phyloP scores from a whole-genome alignment of 139 green algal genomes.

The Micromonas pusilla region DNA sequence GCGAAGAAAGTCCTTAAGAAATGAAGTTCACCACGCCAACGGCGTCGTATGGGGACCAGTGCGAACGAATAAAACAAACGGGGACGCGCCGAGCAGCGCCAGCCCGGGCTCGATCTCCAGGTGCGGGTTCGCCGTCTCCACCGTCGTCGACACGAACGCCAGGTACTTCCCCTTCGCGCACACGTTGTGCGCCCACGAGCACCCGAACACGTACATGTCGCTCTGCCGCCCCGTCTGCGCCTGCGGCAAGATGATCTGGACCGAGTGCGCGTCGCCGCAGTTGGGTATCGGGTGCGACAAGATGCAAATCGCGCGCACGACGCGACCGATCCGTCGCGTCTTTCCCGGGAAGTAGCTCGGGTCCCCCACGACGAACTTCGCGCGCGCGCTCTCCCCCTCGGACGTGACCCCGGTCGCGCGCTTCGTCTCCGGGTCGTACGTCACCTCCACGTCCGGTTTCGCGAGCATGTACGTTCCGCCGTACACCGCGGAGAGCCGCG shows the following conservation, averaged over 20 bases:
- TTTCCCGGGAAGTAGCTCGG: constrained; percentile 75
- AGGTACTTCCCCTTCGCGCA: constrained; percentile 84
- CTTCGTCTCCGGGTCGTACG: constrained; percentile 65
- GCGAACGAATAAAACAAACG: no score
- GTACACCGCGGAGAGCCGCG: constrained; percentile 88
- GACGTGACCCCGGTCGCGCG: constrained; percentile 69
- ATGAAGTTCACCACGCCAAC: no score
- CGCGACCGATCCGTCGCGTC: constrained; percentile 45
- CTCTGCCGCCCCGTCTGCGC: constrained; percentile 78
- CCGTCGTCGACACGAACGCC: constrained; percentile 92
- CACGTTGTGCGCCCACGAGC: constrained; percentile 76
- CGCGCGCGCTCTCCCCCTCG: constrained; percentile 71
- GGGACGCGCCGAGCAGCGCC: constrained; percentile 78
- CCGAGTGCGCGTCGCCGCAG: constrained; percentile 76
- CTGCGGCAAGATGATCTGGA: constrained; percentile 96
- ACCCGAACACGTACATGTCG: constrained; percentile 99
- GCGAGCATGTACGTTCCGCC: constrained; percentile 98
- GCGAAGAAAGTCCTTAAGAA: no score
- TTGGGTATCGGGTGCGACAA: constrained; percentile 90
- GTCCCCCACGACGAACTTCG: constrained; percentile 91
- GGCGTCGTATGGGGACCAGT: no score
- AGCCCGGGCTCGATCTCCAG: constrained; percentile 59
- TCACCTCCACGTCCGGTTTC: constrained; percentile 72
- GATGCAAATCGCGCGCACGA: constrained; percentile 90
- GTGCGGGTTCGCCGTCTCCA: constrained; percentile 65